Evolutionary conservation across 179 eudicot species (phyloP).

Genomic region (Silene coronaria): DNA sequence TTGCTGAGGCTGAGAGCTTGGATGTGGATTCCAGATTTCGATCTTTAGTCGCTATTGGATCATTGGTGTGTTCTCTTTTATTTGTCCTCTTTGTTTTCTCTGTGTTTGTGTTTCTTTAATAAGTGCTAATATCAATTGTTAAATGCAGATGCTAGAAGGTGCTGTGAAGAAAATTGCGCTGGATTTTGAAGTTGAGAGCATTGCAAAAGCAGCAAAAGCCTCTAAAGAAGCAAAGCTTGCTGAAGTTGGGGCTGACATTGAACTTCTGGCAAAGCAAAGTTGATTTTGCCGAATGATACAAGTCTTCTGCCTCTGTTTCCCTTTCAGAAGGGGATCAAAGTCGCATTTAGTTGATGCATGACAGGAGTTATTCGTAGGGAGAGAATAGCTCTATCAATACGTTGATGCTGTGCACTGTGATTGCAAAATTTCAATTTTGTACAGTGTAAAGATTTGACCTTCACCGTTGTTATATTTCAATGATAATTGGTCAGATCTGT

Average conservation of each 20-base stretch:
- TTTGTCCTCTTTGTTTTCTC: neutral
- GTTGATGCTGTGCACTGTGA: neutral
- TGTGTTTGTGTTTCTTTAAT: neutral
- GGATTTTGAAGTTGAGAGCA: constrained; percentile 72
- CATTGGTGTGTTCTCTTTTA: constrained; percentile 50
- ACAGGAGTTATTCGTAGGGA: neutral
- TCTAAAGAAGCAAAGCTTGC: constrained; percentile 71
- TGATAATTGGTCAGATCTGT: neutral
- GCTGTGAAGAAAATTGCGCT: constrained; percentile 62
- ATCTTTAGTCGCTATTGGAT: constrained; percentile 82
- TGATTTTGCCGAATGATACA: neutral
- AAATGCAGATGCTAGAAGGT: constrained; percentile 52
- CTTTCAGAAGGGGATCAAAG: neutral
- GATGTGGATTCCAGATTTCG: constrained; percentile 72
- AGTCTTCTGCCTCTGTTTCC: neutral
- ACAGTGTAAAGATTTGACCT: neutral
- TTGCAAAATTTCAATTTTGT: neutral
- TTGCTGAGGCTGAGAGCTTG: constrained; percentile 67
- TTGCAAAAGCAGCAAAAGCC: constrained; percentile 64
- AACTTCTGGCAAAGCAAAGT: constrained; percentile 28
- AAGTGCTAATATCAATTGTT: neutral
- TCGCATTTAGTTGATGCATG: neutral
- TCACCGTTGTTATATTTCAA: neutral
- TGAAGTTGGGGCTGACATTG: constrained; percentile 91
- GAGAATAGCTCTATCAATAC: neutral